Evolutionary conservation across 257 asterid species (phyloP).

Genomic region (Fraxinus quadrangulata): DNA sequence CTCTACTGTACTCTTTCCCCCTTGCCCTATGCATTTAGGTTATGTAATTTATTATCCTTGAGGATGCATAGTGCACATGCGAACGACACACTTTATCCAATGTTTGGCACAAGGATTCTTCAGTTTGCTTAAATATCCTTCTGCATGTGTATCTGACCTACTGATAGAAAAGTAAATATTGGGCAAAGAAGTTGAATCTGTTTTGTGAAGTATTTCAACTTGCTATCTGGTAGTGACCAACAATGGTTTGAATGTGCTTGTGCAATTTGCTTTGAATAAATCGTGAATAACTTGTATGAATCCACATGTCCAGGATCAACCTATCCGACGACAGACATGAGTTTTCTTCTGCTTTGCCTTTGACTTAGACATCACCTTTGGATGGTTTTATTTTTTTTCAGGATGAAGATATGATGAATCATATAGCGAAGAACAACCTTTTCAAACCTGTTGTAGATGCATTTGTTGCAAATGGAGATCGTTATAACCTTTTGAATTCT

Average conservation of each 20-base stretch:
- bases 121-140: slow-evolving; percentile 16
- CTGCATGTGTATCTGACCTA: not conserved
- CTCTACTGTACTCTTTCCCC: not conserved
- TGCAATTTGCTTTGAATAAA: not conserved
- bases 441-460: slow-evolving; percentile 81
- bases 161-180: slow-evolving; percentile 1
- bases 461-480: slow-evolving; percentile 83
- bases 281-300: not conserved
- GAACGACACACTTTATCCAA: not conserved
- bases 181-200: not conserved
- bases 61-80: not conserved
- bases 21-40: slow-evolving; percentile 4
- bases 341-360: slow-evolving; percentile 6
- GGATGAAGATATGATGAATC: slow-evolving; percentile 90
- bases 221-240: slow-evolving; percentile 6
- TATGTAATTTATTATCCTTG: slow-evolving; percentile 4
- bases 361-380: slow-evolving; percentile 13
- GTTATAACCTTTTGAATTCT: slow-evolving; percentile 94
- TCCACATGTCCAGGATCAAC: slow-evolving; percentile 6
- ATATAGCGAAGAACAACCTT: slow-evolving; percentile 73
- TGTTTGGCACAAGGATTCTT: not conserved
- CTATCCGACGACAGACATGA: slow-evolving; percentile 1
- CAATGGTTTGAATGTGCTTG: not conserved
- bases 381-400: slow-evolving; percentile 36
- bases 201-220: slow-evolving; percentile 20